Evolutionary conservation across 192 early-diverging fungal genomes (phyloP).

Genomic region (Coemansia sp.): DNA sequence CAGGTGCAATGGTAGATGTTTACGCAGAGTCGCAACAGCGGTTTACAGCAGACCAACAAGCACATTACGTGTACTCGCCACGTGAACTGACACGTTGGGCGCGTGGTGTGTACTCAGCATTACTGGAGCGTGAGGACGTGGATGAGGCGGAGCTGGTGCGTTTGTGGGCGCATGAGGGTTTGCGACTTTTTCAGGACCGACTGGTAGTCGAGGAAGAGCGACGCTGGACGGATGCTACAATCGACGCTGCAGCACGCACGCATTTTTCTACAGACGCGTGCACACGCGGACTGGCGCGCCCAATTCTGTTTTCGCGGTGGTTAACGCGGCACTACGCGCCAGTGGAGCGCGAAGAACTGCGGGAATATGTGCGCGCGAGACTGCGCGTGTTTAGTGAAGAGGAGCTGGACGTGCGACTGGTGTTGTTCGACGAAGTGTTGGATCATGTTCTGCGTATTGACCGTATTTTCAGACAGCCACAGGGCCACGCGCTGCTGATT

Average conservation of each 20-base stretch:
- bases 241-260: slow-evolving; percentile 77
- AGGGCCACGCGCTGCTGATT: slow-evolving; percentile 97
- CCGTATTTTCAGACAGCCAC: slow-evolving; percentile 95
- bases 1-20: slow-evolving; percentile 96
- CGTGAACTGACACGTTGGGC: slow-evolving; percentile 99
- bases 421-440: slow-evolving; percentile 96
- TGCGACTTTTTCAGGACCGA: slow-evolving; percentile 98
- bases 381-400: slow-evolving; percentile 99
- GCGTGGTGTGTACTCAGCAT: slow-evolving; percentile 94
- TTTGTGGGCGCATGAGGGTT: slow-evolving; percentile 97
- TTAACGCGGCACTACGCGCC: slow-evolving; percentile 89
- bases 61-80: slow-evolving; percentile 99
- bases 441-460: slow-evolving; percentile 98
- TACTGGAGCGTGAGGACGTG: slow-evolving; percentile 78
- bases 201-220: slow-evolving; percentile 86
- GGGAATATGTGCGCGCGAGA: slow-evolving; percentile 90
- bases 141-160: slow-evolving; percentile 84
- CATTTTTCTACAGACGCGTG: slow-evolving; percentile 84
- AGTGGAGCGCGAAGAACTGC: slow-evolving; percentile 83
- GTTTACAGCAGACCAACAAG: slow-evolving; percentile 97
- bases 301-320: slow-evolving; percentile 98
- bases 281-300: slow-evolving; percentile 70
- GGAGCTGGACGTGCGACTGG: slow-evolving; percentile 95
- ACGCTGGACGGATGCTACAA: slow-evolving; percentile 84
- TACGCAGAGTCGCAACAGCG: slow-evolving; percentile 84